Conservation (phyloP, 176 grass and related monocot species). For the Rhynchospora pubera region DNA sequence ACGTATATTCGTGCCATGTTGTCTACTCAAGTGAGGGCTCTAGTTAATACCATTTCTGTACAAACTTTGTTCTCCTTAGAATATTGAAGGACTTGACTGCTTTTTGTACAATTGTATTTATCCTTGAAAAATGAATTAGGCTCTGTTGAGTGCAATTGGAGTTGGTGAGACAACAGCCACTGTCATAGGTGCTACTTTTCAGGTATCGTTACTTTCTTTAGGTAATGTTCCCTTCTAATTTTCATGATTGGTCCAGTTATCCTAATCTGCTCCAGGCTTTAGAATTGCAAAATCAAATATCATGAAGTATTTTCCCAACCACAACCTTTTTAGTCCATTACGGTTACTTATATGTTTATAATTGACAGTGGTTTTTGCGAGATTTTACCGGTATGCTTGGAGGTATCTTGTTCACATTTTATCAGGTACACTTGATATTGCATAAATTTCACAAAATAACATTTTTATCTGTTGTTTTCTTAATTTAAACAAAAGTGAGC, state of each 20-base stretch:
- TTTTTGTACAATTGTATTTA: conserved; percentile 24
- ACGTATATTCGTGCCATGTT: conserved; percentile 91
- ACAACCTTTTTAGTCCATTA: neutral
- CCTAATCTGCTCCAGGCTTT: neutral
- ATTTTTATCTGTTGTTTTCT: neutral
- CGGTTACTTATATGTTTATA: conserved; percentile 14
- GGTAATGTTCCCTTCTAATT: neutral
- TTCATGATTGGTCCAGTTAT: neutral
- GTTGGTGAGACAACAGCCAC: conserved; percentile 86
- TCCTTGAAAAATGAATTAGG: conserved; percentile 37
- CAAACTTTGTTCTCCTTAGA: neutral
- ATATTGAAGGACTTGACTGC: neutral
- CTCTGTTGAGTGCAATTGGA: conserved; percentile 85
- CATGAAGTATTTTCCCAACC: neutral
- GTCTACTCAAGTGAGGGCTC: conserved; percentile 79
- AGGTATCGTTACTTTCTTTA: conserved; percentile 39
- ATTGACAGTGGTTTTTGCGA: conserved; percentile 85
- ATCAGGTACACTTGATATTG: conserved; percentile 51
- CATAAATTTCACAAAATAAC: neutral
- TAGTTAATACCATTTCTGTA: neutral
- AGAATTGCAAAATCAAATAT: neutral
- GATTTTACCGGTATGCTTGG: conserved; percentile 98
- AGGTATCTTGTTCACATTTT: conserved; percentile 92
- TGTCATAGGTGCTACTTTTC: conserved; percentile 95
- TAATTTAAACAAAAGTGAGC: neutral